phyloP scores from a whole-genome alignment of 768 basidiomycete species.

The Leccinellum rugosiceps region DNA sequence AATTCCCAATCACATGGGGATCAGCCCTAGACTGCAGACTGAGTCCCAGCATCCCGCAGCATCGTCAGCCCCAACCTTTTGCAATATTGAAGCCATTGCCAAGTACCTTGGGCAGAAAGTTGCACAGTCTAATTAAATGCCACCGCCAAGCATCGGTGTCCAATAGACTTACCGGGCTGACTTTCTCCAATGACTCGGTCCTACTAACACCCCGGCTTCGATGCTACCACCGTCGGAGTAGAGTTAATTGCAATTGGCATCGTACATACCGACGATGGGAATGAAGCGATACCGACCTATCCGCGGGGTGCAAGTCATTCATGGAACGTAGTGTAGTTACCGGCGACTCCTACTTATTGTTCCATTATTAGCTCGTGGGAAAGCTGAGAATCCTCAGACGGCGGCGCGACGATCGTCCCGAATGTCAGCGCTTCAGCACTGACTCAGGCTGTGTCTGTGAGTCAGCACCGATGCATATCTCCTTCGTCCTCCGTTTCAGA shows the following conservation, averaged over 20 bases:
- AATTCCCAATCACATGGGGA: neutral
- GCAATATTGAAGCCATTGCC: no score
- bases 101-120: neutral
- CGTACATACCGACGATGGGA: neutral
- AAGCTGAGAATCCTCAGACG: neutral
- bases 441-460: constrained; percentile 4
- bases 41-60: neutral
- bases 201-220: no score
- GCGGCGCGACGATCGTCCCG: neutral
- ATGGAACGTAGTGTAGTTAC: neutral
- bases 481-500: neutral
- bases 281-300: neutral
- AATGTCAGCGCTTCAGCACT: neutral
- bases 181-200: neutral
- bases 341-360: neutral
- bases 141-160: constrained; percentile 7
- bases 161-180: constrained; percentile 17
- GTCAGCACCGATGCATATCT: neutral
- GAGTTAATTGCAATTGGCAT: neutral
- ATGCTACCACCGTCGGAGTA: no score
- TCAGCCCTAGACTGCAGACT: no score
- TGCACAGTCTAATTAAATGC: neutral
- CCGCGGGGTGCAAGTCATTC: neutral
- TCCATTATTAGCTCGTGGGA: neutral
- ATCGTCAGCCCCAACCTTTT: neutral